Evolutionary conservation across 1,139 yeast genomes (phyloP).

Genomic region (Pichia sp.): DNA sequence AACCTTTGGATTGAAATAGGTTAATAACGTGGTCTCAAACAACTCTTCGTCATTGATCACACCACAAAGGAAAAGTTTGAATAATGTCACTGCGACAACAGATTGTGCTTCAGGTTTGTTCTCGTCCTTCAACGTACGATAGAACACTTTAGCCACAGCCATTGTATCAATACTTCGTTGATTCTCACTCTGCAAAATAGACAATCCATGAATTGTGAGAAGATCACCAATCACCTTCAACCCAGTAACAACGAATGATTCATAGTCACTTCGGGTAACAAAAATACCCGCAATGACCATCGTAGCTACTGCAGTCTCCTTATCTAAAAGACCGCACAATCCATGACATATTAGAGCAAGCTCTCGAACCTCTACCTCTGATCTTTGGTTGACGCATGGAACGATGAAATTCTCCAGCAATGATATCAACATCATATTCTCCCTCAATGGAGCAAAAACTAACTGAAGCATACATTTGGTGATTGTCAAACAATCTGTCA

Average conservation of each 20-base stretch:
- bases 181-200: conserved; percentile 46
- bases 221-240: conserved; percentile 72
- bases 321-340: conserved; percentile 67
- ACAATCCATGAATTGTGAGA: conserved; percentile 66
- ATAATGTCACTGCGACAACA: conserved; percentile 78
- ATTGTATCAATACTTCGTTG: conserved; percentile 55
- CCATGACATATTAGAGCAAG: conserved; percentile 76
- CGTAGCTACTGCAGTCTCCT: conserved; percentile 54
- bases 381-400: conserved; percentile 62
- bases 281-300: conserved; percentile 56
- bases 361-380: conserved; percentile 52
- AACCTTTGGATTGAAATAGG: conserved; percentile 69
- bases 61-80: conserved; percentile 76
- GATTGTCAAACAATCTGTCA: conserved; percentile 60
- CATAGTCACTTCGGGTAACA: conserved; percentile 47
- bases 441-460: conserved; percentile 56
- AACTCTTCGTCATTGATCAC: conserved; percentile 63
- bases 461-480: conserved; percentile 68
- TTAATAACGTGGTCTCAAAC: conserved; percentile 61
- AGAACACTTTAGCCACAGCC: conserved; percentile 57
- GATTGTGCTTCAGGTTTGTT: conserved; percentile 67
- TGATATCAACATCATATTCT: conserved; percentile 64
- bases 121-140: conserved; percentile 52
- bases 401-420: conserved; percentile 69
- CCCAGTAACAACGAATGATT: conserved; percentile 52